A percentile compares a stretch with the other conserved stretches of the same genome.
Conservation (phyloP, 176 grass and related monocot species). For the Musa schizocarpa region DNA sequence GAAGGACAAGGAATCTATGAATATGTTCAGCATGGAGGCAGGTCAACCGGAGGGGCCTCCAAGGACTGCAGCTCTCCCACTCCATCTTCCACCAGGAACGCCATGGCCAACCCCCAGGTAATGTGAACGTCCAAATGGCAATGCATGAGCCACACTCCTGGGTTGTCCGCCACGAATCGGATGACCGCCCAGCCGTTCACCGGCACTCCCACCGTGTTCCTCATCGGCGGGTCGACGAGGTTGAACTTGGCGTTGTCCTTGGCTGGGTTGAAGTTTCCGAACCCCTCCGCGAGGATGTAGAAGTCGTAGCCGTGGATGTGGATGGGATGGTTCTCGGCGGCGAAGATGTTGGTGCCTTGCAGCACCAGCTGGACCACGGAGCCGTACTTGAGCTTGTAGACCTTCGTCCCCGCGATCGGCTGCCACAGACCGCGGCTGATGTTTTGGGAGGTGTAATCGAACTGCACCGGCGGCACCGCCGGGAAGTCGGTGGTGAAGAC, state of each 20-base stretch:
- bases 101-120: conserved; percentile 69
- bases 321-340: conserved; percentile 65
- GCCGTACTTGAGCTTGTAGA: conserved; percentile 56
- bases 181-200: conserved; percentile 74
- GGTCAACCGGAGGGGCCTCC: conserved; percentile 41
- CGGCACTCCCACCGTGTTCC: conserved; percentile 66
- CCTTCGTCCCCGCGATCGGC: conserved; percentile 43
- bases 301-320: conserved; percentile 78
- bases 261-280: conserved; percentile 53
- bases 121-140: conserved; percentile 92
- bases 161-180: conserved; percentile 72
- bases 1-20: too few relatives aligned
- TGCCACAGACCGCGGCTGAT: conserved; percentile 36
- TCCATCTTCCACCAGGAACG: conserved; percentile 66
- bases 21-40: conserved; percentile 38
- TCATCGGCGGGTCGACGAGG: conserved; percentile 45
- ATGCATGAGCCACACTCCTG: conserved; percentile 68
- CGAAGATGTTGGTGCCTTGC: conserved; percentile 68
- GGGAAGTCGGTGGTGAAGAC: conserved; percentile 18
- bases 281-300: conserved; percentile 55
- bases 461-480: conserved; percentile 36
- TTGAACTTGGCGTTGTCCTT: conserved; percentile 67
- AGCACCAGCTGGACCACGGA: conserved; percentile 63
- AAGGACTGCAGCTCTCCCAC: conserved; percentile 36
- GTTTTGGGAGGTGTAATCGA: conserved; percentile 63